Evolutionary conservation across 345 rosid genomes (phyloP).

Genomic region (Alliaria petiolata): DNA sequence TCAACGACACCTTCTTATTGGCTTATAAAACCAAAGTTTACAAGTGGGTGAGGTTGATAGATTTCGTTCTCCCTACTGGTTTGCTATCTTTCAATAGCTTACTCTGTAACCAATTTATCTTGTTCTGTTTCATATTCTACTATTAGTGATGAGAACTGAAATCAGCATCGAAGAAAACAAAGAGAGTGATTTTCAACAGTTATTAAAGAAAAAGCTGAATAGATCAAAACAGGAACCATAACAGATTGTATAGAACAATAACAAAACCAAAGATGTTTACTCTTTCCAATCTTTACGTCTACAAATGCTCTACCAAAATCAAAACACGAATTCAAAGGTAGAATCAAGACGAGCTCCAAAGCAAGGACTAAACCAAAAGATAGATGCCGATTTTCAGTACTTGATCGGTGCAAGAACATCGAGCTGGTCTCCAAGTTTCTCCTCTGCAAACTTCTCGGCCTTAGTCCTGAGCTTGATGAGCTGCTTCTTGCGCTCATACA

Average conservation of each 20-base stretch:
- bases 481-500: slow-evolving; percentile 83
- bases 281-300: slow-evolving; percentile 8
- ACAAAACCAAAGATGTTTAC: not conserved
- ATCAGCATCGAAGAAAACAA: too few relatives aligned
- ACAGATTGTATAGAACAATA: not conserved
- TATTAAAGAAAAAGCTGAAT: not conserved
- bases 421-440: slow-evolving; percentile 75
- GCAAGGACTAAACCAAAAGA: too few relatives aligned
- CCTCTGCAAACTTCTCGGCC: slow-evolving; percentile 81
- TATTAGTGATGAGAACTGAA: not conserved
- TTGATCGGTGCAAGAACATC: slow-evolving; percentile 61
- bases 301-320: not conserved
- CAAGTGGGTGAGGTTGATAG: too few relatives aligned
- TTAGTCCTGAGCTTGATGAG: slow-evolving; percentile 64
- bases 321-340: not conserved
- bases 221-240: not conserved
- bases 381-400: slow-evolving; percentile 35
- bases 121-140: not conserved
- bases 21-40: too few relatives aligned
- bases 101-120: too few relatives aligned
- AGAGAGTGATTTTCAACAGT: too few relatives aligned
- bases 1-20: too few relatives aligned
- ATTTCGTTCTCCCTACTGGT: too few relatives aligned
- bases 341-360: not conserved
- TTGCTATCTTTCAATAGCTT: too few relatives aligned